Conservation (phyloP, 2,329 filamentous ascomycete genomes). For the Mycosphaerelloides madeirae region DNA sequence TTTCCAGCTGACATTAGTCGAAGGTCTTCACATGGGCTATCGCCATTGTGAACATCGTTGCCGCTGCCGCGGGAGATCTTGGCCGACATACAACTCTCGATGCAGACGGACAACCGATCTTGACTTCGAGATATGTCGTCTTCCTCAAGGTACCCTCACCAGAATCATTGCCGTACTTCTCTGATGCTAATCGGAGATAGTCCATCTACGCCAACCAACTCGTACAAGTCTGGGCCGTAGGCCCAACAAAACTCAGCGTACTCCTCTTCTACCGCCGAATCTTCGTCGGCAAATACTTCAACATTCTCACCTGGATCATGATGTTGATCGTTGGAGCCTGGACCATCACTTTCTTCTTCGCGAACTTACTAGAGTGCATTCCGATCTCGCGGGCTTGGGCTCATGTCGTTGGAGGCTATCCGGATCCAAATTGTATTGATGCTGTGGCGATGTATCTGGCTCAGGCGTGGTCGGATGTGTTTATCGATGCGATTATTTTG, state of each 20-base stretch:
- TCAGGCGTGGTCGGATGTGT: not conserved
- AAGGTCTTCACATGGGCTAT: not conserved
- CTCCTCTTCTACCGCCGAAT: not conserved
- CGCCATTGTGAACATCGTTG: not conserved
- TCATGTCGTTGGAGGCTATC: not conserved
- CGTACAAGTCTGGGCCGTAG: not conserved
- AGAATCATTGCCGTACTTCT: too few relatives aligned
- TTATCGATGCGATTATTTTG: not conserved
- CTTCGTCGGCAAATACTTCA: not conserved
- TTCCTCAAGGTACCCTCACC: not conserved
- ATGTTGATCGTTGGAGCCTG: not conserved
- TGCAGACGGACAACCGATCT: not conserved
- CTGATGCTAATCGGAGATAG: too few relatives aligned
- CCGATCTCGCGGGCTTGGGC: not conserved
- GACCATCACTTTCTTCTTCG: not conserved
- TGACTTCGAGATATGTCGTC: not conserved
- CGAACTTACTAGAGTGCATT: not conserved
- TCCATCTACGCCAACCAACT: not conserved
- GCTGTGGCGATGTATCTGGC: not conserved
- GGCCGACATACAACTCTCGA: not conserved
- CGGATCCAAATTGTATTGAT: not conserved
- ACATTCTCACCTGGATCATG: not conserved
- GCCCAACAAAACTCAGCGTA: not conserved
- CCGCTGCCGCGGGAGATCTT: not conserved
- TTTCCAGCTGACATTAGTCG: not conserved